Base-by-base conservation (phyloP, 1,139 yeast species). In the Protomyces arabidopsidicola region DNA sequence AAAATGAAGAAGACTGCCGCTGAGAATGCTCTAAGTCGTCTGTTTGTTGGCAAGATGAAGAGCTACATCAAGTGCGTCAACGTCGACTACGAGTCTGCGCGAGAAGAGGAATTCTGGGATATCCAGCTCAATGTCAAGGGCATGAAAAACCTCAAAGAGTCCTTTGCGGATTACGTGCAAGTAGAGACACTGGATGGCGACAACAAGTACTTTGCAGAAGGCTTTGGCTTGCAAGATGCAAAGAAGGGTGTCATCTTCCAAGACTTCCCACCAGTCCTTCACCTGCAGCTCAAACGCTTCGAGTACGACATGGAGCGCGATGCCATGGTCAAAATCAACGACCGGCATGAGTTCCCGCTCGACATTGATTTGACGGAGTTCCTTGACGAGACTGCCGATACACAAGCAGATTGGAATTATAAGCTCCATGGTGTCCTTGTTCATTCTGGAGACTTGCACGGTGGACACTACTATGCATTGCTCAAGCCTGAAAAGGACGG, bases 61-160 rank as follows among this genome's bases (percentile, higher is more conserved):
- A 89, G 96, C 69, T 93, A 84, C 73, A 88, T 95, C 72, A 88
- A 89, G 73, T 93, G 99, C 77, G 84, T 93, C 59, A 84, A 91
- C 73, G 98, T 93, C n/a, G 91, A 93, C 60, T 93, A 89, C 74
- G 98, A 93, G 75, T 88, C 96, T 27, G 85, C 97, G 2, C 81
- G 97, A 68, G 84, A 82, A 5, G 99, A 93, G 75, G 98, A 95
- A 72, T 93, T 89, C 71, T 93, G 99, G 99, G 98, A 93, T 77
- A 88, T 93, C 67, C 98, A 95, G 74, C 79, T 93, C 69, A 93
- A 93, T 72, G 99, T 93, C 27, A 90, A 89, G 73, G 90, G 93
- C 36, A 81, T 90, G 79, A 81, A 79, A 65, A 84, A 84, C 69
- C 79, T 93, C 55, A 79, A 82, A 67, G 86, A 86, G 60, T 86